Percentiles rank a stretch among this genome's conserved stretches.
phyloP scores from a whole-genome alignment of 805 yeast genomes.

The Saturnispora ahearnii region DNA sequence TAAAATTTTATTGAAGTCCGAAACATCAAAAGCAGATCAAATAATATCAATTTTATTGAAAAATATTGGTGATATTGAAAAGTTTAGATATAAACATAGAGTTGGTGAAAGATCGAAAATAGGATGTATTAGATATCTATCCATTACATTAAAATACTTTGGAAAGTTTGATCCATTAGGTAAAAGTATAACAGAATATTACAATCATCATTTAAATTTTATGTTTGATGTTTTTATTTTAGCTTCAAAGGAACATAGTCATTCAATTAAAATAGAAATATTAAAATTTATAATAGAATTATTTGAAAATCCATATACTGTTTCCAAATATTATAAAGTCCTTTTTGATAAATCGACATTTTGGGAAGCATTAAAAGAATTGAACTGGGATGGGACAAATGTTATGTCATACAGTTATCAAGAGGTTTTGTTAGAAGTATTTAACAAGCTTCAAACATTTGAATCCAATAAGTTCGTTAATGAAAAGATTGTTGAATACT shows the following conservation, averaged over 20 bases:
- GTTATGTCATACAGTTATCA: not conserved
- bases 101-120: conserved; percentile 11
- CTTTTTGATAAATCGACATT: conserved; percentile 11
- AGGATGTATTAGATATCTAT: conserved; percentile 18
- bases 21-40: conserved; percentile 10
- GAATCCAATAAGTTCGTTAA: conserved; percentile 7
- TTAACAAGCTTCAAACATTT: conserved; percentile 16
- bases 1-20: conserved; percentile 12
- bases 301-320: conserved; percentile 11
- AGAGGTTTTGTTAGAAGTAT: conserved; percentile 11
- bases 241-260: conserved; percentile 10
- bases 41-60: conserved; percentile 16
- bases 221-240: conserved; percentile 12
- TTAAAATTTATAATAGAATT: conserved; percentile 12
- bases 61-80: conserved; percentile 11
- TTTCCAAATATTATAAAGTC: conserved; percentile 8
- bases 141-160: conserved; percentile 11
- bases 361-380: conserved; percentile 9
- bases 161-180: conserved; percentile 10
- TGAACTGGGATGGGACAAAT: conserved; percentile 6
- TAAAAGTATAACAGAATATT: conserved; percentile 11
- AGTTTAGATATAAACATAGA: conserved; percentile 2
- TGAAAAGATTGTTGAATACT: conserved; percentile 12
- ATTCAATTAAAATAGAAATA: conserved; percentile 11
- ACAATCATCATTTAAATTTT: conserved; percentile 13